A percentile compares a stretch with the other conserved stretches of the same genome.
These are phyloP conservation scores for Trametes maxima DNA, from an alignment of 768 basidiomycete species.

Conservation along the genomic window DNA sequence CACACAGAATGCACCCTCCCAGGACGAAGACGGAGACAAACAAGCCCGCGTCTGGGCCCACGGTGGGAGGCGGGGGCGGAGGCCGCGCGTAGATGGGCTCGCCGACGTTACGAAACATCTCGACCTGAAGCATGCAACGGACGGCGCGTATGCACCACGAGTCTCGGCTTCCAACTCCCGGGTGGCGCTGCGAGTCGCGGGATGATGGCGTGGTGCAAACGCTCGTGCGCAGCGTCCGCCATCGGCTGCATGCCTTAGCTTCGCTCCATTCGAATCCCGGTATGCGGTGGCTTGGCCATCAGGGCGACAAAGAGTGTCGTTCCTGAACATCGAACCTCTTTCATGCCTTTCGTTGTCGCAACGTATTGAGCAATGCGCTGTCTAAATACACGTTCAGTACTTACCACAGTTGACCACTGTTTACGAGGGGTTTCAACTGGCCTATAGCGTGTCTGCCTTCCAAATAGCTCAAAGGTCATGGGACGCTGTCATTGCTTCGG, in stretches of 20 bases:
- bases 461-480: not conserved
- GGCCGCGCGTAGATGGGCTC: not conserved
- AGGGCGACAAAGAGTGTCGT: not conserved
- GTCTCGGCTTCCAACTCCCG: slow-evolving; percentile 23
- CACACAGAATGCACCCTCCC: not conserved
- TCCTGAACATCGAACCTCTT: not conserved
- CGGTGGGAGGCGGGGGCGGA: not conserved
- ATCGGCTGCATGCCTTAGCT: not conserved
- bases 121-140: slow-evolving; percentile 5
- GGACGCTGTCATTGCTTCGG: not conserved
- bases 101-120: slow-evolving; percentile 8
- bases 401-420: not conserved
- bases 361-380: not conserved
- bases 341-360: not conserved
- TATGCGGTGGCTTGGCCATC: slow-evolving; percentile 11
- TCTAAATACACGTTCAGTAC: not conserved
- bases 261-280: slow-evolving; percentile 12
- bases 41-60: not conserved
- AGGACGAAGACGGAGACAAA: slow-evolving; percentile 1
- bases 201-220: slow-evolving; percentile 5
- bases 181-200: slow-evolving; percentile 2
- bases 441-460: not conserved
- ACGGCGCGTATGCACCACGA: slow-evolving; percentile 9
- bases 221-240: not conserved
- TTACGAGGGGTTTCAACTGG: not conserved